Evolutionary conservation across 352 stramenopile genomes (phyloP), one percentile per base, ranked within the genome.

Genomic region (Aphanomyces stellatus): DNA sequence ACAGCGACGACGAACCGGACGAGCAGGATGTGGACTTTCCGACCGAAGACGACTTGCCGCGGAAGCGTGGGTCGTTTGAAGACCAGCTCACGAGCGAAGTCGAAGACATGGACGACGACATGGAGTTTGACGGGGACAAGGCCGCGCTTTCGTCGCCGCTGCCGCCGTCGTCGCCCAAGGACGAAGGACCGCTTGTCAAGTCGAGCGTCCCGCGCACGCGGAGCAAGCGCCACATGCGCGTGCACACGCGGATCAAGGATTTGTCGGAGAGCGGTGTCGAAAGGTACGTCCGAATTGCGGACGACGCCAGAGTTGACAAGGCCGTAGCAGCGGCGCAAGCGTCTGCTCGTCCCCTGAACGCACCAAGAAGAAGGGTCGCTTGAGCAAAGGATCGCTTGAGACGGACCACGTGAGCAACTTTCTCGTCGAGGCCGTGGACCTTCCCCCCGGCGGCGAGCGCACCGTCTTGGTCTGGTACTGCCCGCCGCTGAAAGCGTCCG

Each of bases 401-500:
- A 24, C 25, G 3, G 62, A 69, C 24, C 49, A 63, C 51, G 51
- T 63, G 27, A 71, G 46, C 65, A 96, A 96, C 64, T 96, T 91
- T 53, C 69, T 94, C 31, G 86, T 96, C 27, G 87, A 96, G 72
- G 93, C 81, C 6, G 80, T 96, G 59, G 86, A 94, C 61, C 61
- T 96, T n/a, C 76, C 85, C 22, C 87, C 87, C 62, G 87, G 87
- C 28, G 79, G 91, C 10, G 87, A 96, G 68, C 81, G 87, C 19
- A 96, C 84, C n/a, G 92, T 96, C 63, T 74, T 93, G 27, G 81
- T 96, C 57, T 96, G 85, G 87, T 96, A 96, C 65, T 81, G 77
- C 41, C 86, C 85, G 0, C 57, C 70, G 28, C 73, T 76, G 19
- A 80, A 71, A 37, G n/a, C n/a, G n/a, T 74, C 69, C 35, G 78